Conservation (phyloP, 2,329 filamentous ascomycete genomes). For the Paraphoma chrysanthemicola region DNA sequence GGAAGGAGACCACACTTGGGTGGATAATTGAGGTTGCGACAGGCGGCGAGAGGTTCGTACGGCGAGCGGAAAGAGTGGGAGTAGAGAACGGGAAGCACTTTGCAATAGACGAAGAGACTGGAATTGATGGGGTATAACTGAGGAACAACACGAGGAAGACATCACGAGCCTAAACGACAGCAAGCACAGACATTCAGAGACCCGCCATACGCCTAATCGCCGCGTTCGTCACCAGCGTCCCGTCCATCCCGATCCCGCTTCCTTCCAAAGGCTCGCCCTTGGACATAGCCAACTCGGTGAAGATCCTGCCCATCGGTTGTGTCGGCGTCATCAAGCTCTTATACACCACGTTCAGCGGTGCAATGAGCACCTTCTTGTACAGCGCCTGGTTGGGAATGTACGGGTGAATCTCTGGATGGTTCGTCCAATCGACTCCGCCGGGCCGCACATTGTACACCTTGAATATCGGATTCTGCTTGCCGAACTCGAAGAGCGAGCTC, state of each 20-base stretch:
- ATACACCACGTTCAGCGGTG: constrained; percentile 34
- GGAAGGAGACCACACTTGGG: too few species aligned
- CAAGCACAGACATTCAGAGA: constrained; percentile 11
- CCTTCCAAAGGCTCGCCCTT: constrained; percentile 52
- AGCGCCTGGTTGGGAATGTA: constrained; percentile 38
- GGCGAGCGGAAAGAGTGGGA: too few species aligned
- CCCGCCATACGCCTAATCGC: constrained; percentile 51
- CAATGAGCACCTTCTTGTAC: constrained; percentile 27
- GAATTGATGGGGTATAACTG: neutral
- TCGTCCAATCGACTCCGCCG: constrained; percentile 61
- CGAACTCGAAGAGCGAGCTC: constrained; percentile 62
- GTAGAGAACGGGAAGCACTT: too few species aligned
- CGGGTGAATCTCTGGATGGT: constrained; percentile 50
- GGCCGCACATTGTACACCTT: constrained; percentile 66
- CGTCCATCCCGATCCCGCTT: constrained; percentile 49
- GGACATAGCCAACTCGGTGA: constrained; percentile 58
- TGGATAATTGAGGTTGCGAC: too few species aligned
- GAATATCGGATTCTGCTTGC: constrained; percentile 55
- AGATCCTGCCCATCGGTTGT: constrained; percentile 54
- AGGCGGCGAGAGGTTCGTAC: too few species aligned
- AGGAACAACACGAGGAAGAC: neutral
- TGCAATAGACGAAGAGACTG: neutral
- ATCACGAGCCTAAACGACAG: neutral
- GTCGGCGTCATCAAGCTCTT: constrained; percentile 53
- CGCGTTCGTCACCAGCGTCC: constrained; percentile 48